Evolutionary conservation across 352 stramenopile genomes (phyloP), one percentile per base, ranked within the genome.

Genomic region (Phytophthora niederhauseri): DNA sequence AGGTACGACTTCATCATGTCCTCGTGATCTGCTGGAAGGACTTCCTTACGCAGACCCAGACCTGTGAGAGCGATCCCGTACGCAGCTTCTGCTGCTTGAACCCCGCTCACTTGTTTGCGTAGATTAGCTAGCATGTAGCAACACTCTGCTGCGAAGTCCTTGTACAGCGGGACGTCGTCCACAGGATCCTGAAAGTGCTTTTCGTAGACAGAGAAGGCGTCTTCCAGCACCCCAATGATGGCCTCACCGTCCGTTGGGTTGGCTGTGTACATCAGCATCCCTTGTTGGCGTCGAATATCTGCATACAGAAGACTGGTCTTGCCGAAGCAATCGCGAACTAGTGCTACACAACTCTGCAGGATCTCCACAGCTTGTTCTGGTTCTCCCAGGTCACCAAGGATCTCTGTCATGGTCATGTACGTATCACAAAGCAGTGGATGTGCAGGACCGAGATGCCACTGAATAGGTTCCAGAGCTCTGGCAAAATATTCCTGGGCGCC

Each of bases 171-270:
- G 11, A 60, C 30, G 31, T 82, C 59, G 9, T 71, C 52, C 15
- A 61, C 66, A 12, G 60, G 60, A 57, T 72, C 57, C 9, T 64
- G 38, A 36, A 89, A 77, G 43, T 83, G 65, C 7, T 62, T 72
- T 36, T 91, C 82, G 58, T 92, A 92, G 2, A 91, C 65, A 12
- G 62, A 65, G 19, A 88, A 66, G 0, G 80, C 75, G 15, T 93
- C 85, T 65, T 92, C 80, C 12, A 90, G 54, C 0, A 93, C 61
- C 1, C 73, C 75, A 7, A 78, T 63, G 7, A 78, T 74, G 43
- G 85, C 71, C 9, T 87, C 76, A 14, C n/a, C 43, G 8, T 36
- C 15, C 7, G 8, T 56, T 14, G 49, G 53, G 49, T 70, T 64
- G 28, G 54, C 49, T 38, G 64, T 28, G 5, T 70, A 46, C 20